Conservation (phyloP, 1,284 basidiomycete genomes). For the Melampsora occidentalis region DNA sequence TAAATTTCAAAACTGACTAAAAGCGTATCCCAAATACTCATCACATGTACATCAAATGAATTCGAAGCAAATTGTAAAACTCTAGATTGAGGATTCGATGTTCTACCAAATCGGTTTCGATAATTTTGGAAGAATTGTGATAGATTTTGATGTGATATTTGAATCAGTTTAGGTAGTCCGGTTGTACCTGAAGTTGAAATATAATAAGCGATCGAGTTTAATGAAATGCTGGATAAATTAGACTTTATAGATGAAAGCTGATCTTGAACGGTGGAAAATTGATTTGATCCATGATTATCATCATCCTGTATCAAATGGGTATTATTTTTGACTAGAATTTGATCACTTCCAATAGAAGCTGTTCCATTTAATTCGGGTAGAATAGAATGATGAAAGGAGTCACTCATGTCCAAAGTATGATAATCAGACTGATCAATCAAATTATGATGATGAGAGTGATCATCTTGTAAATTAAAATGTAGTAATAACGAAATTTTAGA, state of each 20-base stretch:
- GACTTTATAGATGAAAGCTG: slow-evolving; percentile 6
- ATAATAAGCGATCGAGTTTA: slow-evolving; percentile 45
- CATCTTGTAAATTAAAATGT: slow-evolving; percentile 34
- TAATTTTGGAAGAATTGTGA: slow-evolving; percentile 48
- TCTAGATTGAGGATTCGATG: slow-evolving; percentile 43
- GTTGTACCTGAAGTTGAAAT: slow-evolving; percentile 49
- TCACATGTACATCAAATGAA: slow-evolving; percentile 48
- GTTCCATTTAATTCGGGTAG: slow-evolving; percentile 10
- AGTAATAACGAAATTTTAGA: slow-evolving; percentile 32
- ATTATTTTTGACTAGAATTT: neutral
- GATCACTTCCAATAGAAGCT: neutral
- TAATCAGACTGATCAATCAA: slow-evolving; percentile 38
- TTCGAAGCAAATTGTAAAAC: slow-evolving; percentile 50
- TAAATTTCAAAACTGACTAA: neutral
- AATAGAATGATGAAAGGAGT: neutral
- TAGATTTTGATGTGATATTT: slow-evolving; percentile 48
- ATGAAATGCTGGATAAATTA: neutral
- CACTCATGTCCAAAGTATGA: neutral
- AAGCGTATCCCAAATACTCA: slow-evolving; percentile 49
- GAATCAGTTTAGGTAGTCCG: slow-evolving; percentile 48
- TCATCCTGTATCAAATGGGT: neutral
- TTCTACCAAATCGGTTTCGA: slow-evolving; percentile 46
- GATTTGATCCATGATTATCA: neutral
- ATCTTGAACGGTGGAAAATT: neutral
- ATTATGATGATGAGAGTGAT: slow-evolving; percentile 41